A percentile compares a stretch with the other conserved stretches of the same genome.
Evolutionary conservation across 192 early-diverging fungal genomes (phyloP).

Genomic region (Umbelopsis sp.): DNA sequence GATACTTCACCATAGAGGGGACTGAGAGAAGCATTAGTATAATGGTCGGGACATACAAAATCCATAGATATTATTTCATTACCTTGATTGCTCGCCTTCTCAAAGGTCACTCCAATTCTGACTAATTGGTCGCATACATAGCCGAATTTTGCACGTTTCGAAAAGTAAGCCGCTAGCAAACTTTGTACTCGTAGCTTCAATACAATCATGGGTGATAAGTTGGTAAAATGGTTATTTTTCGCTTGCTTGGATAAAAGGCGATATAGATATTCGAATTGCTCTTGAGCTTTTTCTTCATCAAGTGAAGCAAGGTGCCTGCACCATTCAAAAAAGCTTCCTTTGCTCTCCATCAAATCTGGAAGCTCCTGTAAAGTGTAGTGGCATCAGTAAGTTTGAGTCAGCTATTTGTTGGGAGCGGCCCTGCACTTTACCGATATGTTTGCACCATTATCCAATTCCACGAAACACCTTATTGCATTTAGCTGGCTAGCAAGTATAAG

Average conservation of each 20-base stretch:
- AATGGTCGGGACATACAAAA: background rate
- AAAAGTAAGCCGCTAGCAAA: slow-evolving; percentile 19
- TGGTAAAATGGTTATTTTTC: slow-evolving; percentile 32
- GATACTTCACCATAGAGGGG: slow-evolving; percentile 14
- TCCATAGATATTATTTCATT: background rate
- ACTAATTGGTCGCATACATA: slow-evolving; percentile 49
- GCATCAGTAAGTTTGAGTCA: background rate
- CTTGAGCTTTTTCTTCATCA: slow-evolving; percentile 30
- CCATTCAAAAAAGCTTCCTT: slow-evolving; percentile 48
- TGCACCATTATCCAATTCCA: slow-evolving; percentile 44
- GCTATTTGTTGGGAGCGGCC: background rate
- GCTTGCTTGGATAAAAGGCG: slow-evolving; percentile 40
- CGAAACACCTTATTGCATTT: slow-evolving; percentile 49
- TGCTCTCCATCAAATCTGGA: slow-evolving; percentile 40
- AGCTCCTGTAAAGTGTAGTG: slow-evolving; percentile 32
- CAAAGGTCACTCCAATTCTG: slow-evolving; percentile 41
- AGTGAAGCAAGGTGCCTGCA: slow-evolving; percentile 31
- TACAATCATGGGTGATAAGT: slow-evolving; percentile 26
- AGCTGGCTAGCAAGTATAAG: slow-evolving; percentile 41
- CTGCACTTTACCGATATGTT: slow-evolving; percentile 40
- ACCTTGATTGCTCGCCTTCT: slow-evolving; percentile 39
- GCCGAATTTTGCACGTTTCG: slow-evolving; percentile 23
- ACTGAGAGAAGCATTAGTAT: background rate
- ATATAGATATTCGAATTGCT: slow-evolving; percentile 47
- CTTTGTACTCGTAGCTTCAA: slow-evolving; percentile 42